Evolutionary conservation across 1,284 basidiomycete species (phyloP).

Genomic region (Apiotrichum porosum): DNA sequence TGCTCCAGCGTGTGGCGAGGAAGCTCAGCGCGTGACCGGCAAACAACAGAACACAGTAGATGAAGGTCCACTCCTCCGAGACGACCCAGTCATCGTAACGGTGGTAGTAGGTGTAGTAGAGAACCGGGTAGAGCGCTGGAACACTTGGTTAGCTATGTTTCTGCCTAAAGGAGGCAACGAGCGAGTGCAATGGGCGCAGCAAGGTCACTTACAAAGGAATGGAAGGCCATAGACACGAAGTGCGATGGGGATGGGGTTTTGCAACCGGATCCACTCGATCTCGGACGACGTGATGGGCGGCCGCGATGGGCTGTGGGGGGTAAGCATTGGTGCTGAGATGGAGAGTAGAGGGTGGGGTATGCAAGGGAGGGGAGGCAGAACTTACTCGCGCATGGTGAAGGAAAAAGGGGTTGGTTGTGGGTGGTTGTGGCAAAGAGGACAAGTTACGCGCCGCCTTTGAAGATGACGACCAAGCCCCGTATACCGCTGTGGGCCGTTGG

Average conservation of each 20-base stretch:
- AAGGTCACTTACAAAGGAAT: conserved; percentile 52
- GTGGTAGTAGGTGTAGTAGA: conserved; percentile 82
- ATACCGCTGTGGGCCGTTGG: no score
- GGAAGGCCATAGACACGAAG: conserved; percentile 78
- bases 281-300: conserved; percentile 67
- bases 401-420: no score
- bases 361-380: not conserved
- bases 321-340: not conserved
- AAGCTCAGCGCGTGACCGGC: conserved; percentile 89
- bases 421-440: not conserved
- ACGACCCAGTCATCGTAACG: conserved; percentile 83
- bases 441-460: no score
- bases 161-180: not conserved
- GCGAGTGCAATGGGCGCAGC: conserved; percentile 52
- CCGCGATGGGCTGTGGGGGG: conserved; percentile 5
- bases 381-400: not conserved
- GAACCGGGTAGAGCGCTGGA: conserved; percentile 70
- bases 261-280: conserved; percentile 74
- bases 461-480: no score
- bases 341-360: conserved; percentile 35
- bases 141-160: not conserved
- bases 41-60: conserved; percentile 79
- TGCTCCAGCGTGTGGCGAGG: conserved; percentile 85
- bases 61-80: conserved; percentile 94
- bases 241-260: conserved; percentile 71